Base-by-base conservation (phyloP, 306 rosid species). In the Quercus suber region DNA sequence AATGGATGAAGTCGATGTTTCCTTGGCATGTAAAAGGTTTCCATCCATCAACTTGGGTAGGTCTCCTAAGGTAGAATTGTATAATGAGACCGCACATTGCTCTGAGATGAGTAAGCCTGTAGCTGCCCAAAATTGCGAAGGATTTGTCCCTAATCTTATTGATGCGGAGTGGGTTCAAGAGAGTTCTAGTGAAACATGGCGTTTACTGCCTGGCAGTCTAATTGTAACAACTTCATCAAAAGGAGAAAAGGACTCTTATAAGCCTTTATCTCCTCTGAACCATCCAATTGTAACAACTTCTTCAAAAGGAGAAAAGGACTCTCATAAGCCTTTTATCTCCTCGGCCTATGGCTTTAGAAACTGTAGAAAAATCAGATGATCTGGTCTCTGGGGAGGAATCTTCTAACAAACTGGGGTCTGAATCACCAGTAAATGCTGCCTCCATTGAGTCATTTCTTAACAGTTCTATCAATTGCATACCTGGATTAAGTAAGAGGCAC, bases 41-140 rank as follows among this genome's bases (percentile, higher is more conserved):
- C 92, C 99, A 70, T 92, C 97, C 9, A 92, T 95, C 80, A 70
- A 76, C 33, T 82, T 95, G 83, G 97, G 99, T 33, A 86, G 85
- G 74, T 93, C 99, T 80, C 88, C 94, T 75, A 90, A 55, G 64
- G 89, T 92, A 59, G 88, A 82, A 78, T 82, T 95, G 82, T 92
- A 89, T 83, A 91, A 91, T 84, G 98, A 83, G 85, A 86, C 90
- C 27, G 7, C 79, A 28, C 67, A 81, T 63, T 25, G 78, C 76
- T 67, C 77, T 67, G 92, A 95, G 31, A 87, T 59, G 76, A 80
- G 64, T 9, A 83, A 61, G 64, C 73, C 75, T 76, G 69, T 81
- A 31, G 83, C 73, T 41, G 57, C 87, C 63, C 83, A 86, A 85
- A 84, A 72, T 76, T 75, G 77, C 33, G 87, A 79, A 75, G 79